Evolutionary conservation across 2,329 filamentous ascomycete species (phyloP), one percentile per base, ranked within the genome.

Genomic region (Ophiocordyceps camponoti-floridani): DNA sequence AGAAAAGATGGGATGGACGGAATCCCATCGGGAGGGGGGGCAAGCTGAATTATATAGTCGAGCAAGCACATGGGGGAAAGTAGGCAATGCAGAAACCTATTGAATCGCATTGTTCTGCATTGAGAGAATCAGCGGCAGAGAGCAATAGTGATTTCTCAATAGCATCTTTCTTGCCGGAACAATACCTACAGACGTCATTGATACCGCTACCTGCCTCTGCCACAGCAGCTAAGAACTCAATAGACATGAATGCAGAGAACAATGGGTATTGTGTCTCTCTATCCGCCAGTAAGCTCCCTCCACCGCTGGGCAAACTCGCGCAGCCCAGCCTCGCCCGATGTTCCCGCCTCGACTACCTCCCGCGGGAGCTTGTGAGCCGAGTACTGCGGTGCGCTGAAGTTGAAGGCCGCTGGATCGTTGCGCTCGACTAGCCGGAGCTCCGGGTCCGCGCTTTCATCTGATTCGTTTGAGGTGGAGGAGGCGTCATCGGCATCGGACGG

Each of bases 361-460:
- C 81, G 87, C 1, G 91, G 91, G 53, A 98, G 65, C 63, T 96
- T 98, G 58, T 96, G 89, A 3, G 91, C 89, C 49, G 87, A 94
- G 61, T 94, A 96, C 55, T 89, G 84, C 1, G 86, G 76, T 4
- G 84, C 82, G 51, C 75, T 79, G 58, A 95, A 93, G 52, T 82
- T 83, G 58, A 86, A 91, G 1, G 88, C 88, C 48, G 89, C 84
- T 0, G 88, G 86, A 51, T 96, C 89, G 50, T 89, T 82, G 58
- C 79, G 79, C 52, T 81, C 77, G 42, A 98, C 75, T 9, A 96
- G 69, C 40, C 89, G 73, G 51, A 98, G 73, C 60, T 95, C 88
- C 0, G 87, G 84, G 5, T 72, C 69, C 56, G 75, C 64, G 2
- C 65, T 53, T 0, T 61, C 60, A 6, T 62, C 59, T 9, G 28